phyloP scores from a whole-genome alignment of 495 filamentous ascomycete species.

The Chaetomium fimeti region DNA sequence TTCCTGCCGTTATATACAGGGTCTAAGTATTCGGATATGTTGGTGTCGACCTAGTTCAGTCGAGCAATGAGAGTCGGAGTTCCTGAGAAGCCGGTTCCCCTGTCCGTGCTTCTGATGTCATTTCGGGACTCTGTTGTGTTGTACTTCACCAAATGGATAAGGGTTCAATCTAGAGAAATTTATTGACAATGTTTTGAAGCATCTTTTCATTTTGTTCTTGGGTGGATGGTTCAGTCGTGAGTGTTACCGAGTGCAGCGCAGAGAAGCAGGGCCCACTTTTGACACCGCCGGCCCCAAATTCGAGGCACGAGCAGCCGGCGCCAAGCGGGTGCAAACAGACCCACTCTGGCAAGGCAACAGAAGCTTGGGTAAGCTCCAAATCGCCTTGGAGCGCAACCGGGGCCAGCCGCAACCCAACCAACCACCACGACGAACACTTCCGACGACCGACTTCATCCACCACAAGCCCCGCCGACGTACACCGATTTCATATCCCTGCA shows the following conservation, averaged over 20 bases:
- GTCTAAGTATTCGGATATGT: neutral
- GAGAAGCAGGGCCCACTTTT: neutral
- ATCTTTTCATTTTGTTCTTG: neutral
- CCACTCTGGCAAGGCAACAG: slow-evolving; percentile 28
- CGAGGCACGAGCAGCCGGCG: neutral
- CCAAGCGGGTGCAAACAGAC: slow-evolving; percentile 6
- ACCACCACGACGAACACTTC: slow-evolving; percentile 3
- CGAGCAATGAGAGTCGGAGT: neutral
- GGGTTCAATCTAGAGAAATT: too few species aligned
- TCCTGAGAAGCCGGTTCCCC: neutral
- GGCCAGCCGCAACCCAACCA: slow-evolving; percentile 1
- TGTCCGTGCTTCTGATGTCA: too few species aligned
- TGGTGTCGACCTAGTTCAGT: neutral
- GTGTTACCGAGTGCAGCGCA: too few species aligned
- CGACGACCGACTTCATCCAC: slow-evolving; percentile 1
- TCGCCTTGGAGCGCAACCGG: slow-evolving; percentile 15
- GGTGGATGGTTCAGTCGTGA: neutral
- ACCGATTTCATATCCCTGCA: neutral
- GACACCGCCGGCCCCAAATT: neutral
- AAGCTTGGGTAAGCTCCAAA: slow-evolving; percentile 27
- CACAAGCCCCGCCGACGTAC: neutral
- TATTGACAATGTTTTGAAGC: too few species aligned
- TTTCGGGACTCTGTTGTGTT: too few species aligned
- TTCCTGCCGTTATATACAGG: slow-evolving; percentile 25
- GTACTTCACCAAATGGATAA: too few species aligned